Evolutionary conservation across 768 basidiomycete species (phyloP), one percentile per base, ranked within the genome.

Genomic region (Leccinum rimulosum): DNA sequence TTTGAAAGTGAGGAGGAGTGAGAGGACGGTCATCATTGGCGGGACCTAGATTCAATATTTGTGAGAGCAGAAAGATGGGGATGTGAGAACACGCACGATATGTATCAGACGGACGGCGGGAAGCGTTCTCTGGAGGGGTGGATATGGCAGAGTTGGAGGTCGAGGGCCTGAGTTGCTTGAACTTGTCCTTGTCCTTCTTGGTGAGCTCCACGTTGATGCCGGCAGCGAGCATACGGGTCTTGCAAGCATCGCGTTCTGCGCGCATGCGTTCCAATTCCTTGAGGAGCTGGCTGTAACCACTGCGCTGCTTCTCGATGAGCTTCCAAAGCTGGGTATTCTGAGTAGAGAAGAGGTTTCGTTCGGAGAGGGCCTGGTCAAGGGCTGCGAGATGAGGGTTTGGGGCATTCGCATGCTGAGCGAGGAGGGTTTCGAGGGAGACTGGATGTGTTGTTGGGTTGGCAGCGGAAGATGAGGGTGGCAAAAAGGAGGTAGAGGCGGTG

Each of bases 251-350:
- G 17, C 94, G 83, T 70, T 96, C 94, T 11, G 77, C 77, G 14
- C 94, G 81, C 53, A 96, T 82, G 56, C 94, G 84, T 64, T 95
- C 93, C 48, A 93, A 80, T 66, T 96, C 93, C 75, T 91, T 91
- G 71, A 89, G 77, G 56, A 92, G 83, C 57, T 89, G 85, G 60
- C 82, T 84, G 69, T 91, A 91, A n/a, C 86, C 90, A 22, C 84
- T 74, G 56, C 92, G 83, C 72, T 95, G 92, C 72, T 94, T 95
- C 80, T 95, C 93, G 69, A 96, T 88, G 62, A 95, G 82, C 73
- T 95, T 95, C 95, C 95, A 96, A 22, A 96, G 84, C 75, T 95
- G 93, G 15, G 86, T 77, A 71, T 96, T 96, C 77, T 96, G 94
- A 4, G 84, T 74, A 11, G 88, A 84, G 52, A 95, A 83, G 43